Evolutionary conservation across 1,139 yeast genomes (phyloP).

Genomic region (Saccharomyces pastorianus): DNA sequence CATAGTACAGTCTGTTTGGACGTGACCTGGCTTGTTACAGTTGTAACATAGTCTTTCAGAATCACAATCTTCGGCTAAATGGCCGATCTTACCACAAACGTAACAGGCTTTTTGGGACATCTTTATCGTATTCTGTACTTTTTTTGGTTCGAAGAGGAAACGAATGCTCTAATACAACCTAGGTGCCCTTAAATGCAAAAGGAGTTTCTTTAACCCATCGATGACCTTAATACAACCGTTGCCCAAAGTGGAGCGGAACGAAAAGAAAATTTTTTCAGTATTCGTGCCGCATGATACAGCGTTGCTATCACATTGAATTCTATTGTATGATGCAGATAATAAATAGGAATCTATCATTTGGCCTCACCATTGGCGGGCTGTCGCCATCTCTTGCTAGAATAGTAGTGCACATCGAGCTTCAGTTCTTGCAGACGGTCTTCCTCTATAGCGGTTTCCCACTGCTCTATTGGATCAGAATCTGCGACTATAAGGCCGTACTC

Average conservation of each 20-base stretch:
- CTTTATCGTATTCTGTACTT: constrained; percentile 3
- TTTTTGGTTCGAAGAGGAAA: background rate
- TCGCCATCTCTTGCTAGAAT: background rate
- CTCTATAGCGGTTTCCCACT: constrained; percentile 18
- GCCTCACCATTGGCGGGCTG: too few species aligned
- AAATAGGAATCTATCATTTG: too few species aligned
- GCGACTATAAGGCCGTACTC: constrained; percentile 44
- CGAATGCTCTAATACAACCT: background rate
- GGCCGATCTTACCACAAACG: constrained; percentile 91
- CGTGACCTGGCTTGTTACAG: constrained; percentile 87
- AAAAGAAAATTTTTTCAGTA: background rate
- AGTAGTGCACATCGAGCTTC: background rate
- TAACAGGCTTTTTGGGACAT: constrained; percentile 77
- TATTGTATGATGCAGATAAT: too few species aligned
- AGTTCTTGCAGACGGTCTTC: constrained; percentile 5
- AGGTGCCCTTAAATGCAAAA: constrained; percentile 1
- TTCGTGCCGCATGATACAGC: background rate
- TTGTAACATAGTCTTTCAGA: constrained; percentile 85
- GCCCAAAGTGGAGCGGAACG: background rate
- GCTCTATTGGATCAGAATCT: constrained; percentile 25
- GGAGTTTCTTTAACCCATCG: background rate
- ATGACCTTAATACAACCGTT: background rate
- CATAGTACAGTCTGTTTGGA: constrained; percentile 77
- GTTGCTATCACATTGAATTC: background rate
- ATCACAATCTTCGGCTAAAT: constrained; percentile 80